A percentile compares a stretch with the other conserved stretches of the same genome.
Evolutionary conservation across 257 asterid genomes (phyloP).

Genomic region (Ilex aquifolium): DNA sequence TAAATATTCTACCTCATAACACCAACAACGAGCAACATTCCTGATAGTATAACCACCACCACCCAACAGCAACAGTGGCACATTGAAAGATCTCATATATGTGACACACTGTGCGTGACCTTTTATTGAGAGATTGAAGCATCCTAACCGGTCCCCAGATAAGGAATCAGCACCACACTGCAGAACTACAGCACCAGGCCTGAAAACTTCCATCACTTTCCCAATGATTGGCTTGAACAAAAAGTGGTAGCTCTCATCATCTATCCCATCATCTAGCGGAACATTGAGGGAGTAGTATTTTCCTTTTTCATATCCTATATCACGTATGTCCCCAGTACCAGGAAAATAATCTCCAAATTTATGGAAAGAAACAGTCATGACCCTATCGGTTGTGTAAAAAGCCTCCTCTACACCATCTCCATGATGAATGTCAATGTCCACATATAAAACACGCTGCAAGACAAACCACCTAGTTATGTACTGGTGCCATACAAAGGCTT

Average conservation of each 20-base stretch:
- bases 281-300: not conserved
- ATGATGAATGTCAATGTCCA: constrained; percentile 1
- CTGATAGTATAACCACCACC: not conserved
- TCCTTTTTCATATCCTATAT: not conserved
- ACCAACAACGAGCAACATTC: constrained; percentile 2
- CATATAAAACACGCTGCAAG: not conserved
- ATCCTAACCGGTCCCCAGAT: not conserved
- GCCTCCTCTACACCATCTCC: constrained; percentile 3
- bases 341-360: constrained; percentile 2
- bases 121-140: not conserved
- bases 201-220: not conserved
- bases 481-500: too few relatives aligned
- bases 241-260: not conserved
- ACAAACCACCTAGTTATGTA: not conserved
- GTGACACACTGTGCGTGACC: not conserved
- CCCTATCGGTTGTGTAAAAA: not conserved
- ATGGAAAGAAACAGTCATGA: not conserved
- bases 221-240: not conserved
- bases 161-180: constrained; percentile 1
- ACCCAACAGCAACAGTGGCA: not conserved
- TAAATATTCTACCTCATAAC: not conserved
- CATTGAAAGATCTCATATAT: constrained; percentile 2
- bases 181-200: constrained; percentile 1
- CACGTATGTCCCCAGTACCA: not conserved
- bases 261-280: not conserved